Evolutionary conservation across 2,329 filamentous ascomycete species (phyloP).

Genomic region (Sphaerostilbella broomeana): DNA sequence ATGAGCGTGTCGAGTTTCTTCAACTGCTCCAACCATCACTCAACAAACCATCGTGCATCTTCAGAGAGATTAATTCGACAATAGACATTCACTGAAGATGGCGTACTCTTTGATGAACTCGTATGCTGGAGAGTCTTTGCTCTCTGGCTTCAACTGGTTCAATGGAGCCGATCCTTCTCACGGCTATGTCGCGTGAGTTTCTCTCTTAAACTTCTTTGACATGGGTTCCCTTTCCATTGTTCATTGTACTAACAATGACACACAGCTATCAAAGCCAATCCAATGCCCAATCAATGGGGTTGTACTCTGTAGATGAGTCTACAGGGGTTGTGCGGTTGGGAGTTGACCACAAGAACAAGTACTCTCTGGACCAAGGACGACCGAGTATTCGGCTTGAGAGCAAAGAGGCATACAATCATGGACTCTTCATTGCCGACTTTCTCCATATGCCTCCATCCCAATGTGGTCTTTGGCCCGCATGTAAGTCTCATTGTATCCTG

Average conservation of each 20-base stretch:
- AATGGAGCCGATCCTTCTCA: conserved; percentile 53
- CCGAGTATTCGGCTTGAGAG: conserved; percentile 62
- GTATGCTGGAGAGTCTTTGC: conserved; percentile 37
- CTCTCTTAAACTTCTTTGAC: not conserved
- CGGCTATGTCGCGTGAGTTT: conserved; percentile 59
- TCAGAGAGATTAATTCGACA: too few relatives aligned
- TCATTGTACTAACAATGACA: conserved; percentile 12
- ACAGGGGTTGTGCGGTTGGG: conserved; percentile 39
- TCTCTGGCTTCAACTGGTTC: conserved; percentile 45
- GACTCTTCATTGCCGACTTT: conserved; percentile 66
- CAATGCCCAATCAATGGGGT: conserved; percentile 32
- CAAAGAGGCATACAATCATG: conserved; percentile 55
- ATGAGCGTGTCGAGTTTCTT: not conserved
- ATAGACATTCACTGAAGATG: conserved; percentile 21
- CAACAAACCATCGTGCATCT: not conserved
- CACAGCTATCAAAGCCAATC: conserved; percentile 37
- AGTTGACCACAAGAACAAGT: conserved; percentile 37
- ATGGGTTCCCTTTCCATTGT: not conserved
- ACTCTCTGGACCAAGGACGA: conserved; percentile 34
- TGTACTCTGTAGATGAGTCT: conserved; percentile 36
- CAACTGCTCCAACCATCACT: too few relatives aligned
- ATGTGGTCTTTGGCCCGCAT: conserved; percentile 70
- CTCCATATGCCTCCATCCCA: conserved; percentile 64
- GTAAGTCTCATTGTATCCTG: conserved; percentile 30
- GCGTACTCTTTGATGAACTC: conserved; percentile 37